Base-by-base conservation (phyloP, 2,329 filamentous ascomycete species). In the Fusarium hostae region DNA sequence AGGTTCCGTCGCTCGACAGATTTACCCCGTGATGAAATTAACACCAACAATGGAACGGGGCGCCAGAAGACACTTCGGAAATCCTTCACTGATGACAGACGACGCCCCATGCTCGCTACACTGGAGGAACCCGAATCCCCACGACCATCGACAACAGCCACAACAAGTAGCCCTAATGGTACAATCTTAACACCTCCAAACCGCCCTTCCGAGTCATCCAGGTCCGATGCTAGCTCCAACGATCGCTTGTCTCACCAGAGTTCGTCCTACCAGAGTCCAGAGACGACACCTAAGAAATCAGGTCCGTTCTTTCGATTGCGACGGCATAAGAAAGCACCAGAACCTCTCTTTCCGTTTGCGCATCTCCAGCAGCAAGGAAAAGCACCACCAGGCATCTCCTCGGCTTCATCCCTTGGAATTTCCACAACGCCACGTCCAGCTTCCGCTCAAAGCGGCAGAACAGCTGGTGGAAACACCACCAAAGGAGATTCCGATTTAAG, bases 221-320 rank as follows among this genome's bases (percentile, higher is more conserved):
- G 93, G 73, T 98, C 95, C 32, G 95, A 98, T 80, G 92, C 89
- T 47, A 97, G 93, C 81, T 93, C 91, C 20, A 89, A 87, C 44
- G 91, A 95, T 76, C 80, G 87, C 86, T 52, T 87, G 84, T 70
- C 87, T 83, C 50, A 88, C 85, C 43, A 90, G 87, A 64, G 91
- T 86, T 59, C 90, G n/a, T 72, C 69, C 16, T 70, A 63, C 85
- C 43, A 90, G 87, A 64, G 91, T 86, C 58, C 90, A 86, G 47
- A 90, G 32, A 78, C 89, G 10, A 91, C 90, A 15, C 89, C 79
- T 6, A 83, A 92, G 70, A 89, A 88, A 32, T 88, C 88, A 39
- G 92, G 87, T 26, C 91, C 91, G 30, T 94, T 97, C 78, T 97
- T 98, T 79, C 91, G 90, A 63, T 86, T 98, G 70, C 91, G 94